Base-by-base conservation (phyloP, 306 rosid species). In the Luffa aegyptiaca region DNA sequence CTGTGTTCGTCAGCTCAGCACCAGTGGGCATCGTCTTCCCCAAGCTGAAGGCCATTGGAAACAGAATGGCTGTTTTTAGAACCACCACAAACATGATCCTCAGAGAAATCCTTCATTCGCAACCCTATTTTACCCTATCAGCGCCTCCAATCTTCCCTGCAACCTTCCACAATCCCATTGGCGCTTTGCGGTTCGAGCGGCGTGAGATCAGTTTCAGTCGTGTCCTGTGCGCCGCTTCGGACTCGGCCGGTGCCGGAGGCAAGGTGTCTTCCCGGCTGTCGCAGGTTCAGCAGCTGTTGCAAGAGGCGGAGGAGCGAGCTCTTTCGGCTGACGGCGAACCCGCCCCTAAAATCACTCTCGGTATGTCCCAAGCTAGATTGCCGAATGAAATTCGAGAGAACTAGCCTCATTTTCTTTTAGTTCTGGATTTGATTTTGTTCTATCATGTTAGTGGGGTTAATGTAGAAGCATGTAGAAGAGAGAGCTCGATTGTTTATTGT, bases 261-360 rank as follows among this genome's bases (percentile, higher is more conserved):
- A 92, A 89, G 88, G 91, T 89, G 0, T 85, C 98, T 17, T 41
- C 98, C 85, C 93, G 98, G 35, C 81, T 92, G 20, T 88, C 97
- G 11, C 96, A 92, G 87, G 90, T 92, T 65, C 92, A 92, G 73
- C 88, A 95, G 55, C 96, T 92, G 59, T 80, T 92, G 52, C 90
- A 84, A 36, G 88, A 90, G 59, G 98, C 98, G 5, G 97, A 94
- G 86, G 87, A 90, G 42, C 91, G 97, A 2, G 89, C 97, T 79
- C 80, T 81, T 31, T 78, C 88, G 36, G 88, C 89, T 5, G 91
- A 85, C 75, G 71, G 31, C 2, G 88, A 77, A 10, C 97, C 97
- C 59, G 52, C 84, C 75, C 97, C 98, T 48, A 88, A 87, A 87
- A 90, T 94, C 91, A 91, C 92, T 2, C 18, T 92, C 56, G 97